Conservation (phyloP, 805 yeast species). For the Diddensiella caesifluorescens region DNA sequence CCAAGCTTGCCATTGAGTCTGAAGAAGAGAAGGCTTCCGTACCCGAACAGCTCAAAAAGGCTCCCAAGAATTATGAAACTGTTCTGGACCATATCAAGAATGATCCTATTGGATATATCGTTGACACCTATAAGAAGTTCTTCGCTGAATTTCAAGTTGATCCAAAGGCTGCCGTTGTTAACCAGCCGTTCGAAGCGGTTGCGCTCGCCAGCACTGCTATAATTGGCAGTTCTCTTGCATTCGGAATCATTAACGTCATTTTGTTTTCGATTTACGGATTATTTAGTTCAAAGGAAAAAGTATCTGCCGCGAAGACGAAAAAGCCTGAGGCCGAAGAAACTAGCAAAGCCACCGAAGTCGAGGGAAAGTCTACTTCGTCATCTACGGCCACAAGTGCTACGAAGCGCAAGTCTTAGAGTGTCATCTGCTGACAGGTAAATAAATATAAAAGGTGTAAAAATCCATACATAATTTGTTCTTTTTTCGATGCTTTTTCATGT, state of each 20-base stretch:
- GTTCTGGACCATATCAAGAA: constrained; percentile 28
- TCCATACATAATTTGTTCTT: too few species aligned
- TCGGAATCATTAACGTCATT: constrained; percentile 10
- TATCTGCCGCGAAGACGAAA: not conserved
- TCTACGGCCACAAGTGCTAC: constrained; percentile 16
- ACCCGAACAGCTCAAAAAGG: constrained; percentile 21
- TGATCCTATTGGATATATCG: constrained; percentile 32
- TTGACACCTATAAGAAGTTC: constrained; percentile 28
- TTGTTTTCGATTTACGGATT: not conserved
- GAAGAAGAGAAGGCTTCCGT: constrained; percentile 24
- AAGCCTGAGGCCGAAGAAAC: constrained; percentile 2
- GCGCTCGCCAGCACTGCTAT: constrained; percentile 25
- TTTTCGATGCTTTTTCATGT: too few species aligned
- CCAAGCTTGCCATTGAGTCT: constrained; percentile 33
- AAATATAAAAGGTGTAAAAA: too few species aligned
- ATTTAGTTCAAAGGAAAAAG: not conserved
- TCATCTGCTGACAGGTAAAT: too few species aligned
- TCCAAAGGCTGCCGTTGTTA: constrained; percentile 30
- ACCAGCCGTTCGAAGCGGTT: constrained; percentile 34
- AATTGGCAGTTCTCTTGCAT: constrained; percentile 5
- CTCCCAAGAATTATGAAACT: constrained; percentile 16
- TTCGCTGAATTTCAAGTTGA: constrained; percentile 26
- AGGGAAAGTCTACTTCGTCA: constrained; percentile 14
- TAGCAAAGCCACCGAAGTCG: not conserved
- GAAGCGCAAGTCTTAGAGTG: constrained; percentile 20